phyloP scores from a whole-genome alignment of 2,329 filamentous ascomycete species.

The Fulvia fulva region DNA sequence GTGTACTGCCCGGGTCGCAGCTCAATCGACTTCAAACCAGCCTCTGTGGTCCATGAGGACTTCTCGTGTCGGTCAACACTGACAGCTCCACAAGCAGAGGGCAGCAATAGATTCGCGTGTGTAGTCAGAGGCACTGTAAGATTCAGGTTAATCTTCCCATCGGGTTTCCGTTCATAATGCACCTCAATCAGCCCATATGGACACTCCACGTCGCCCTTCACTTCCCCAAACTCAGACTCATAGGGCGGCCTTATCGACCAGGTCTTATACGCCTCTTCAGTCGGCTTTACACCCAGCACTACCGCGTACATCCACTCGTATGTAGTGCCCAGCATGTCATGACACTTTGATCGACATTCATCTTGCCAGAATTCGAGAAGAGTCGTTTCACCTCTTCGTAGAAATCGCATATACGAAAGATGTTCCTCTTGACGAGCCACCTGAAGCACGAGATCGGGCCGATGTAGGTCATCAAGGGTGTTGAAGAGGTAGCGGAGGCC shows the following conservation, averaged over 20 bases:
- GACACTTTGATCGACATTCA: constrained; percentile 43
- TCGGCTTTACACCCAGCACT: constrained; percentile 38
- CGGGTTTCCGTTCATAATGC: background rate
- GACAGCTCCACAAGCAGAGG: background rate
- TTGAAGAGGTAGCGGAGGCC: constrained; percentile 43
- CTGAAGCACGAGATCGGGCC: constrained; percentile 40
- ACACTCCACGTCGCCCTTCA: constrained; percentile 38
- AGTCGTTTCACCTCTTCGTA: constrained; percentile 44
- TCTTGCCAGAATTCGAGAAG: constrained; percentile 46
- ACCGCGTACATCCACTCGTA: constrained; percentile 48
- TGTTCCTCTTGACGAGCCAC: constrained; percentile 49
- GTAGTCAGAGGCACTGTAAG: constrained; percentile 4
- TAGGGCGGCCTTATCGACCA: constrained; percentile 41
- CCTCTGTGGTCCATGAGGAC: too few relatives aligned
- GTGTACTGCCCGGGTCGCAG: too few relatives aligned
- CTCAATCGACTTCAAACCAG: too few relatives aligned
- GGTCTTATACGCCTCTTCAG: constrained; percentile 39
- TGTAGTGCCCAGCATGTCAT: constrained; percentile 47
- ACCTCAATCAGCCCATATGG: constrained; percentile 38
- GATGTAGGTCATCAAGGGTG: constrained; percentile 39
- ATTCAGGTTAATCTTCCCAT: background rate
- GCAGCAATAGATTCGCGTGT: background rate
- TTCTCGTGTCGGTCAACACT: background rate
- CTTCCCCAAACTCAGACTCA: constrained; percentile 39
- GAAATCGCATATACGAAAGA: constrained; percentile 48